These are phyloP conservation scores for Neurospora discreta DNA, from an alignment of 495 filamentous ascomycete species.

Conservation along the genomic window DNA sequence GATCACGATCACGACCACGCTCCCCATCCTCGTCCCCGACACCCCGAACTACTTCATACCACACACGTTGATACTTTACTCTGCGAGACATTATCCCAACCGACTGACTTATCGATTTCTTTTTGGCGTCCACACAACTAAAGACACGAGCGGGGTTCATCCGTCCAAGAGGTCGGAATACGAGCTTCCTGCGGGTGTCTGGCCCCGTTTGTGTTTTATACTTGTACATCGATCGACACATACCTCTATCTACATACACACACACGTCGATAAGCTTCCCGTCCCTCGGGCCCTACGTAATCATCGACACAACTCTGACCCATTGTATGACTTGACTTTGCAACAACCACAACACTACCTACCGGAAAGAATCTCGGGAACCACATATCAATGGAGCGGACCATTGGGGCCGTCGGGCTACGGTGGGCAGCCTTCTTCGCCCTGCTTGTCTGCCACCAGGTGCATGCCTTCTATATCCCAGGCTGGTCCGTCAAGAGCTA, in stretches of 20 bases:
- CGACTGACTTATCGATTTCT: not conserved
- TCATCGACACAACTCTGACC: not conserved
- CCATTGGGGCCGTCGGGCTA: slow-evolving; percentile 13
- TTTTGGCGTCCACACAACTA: not conserved
- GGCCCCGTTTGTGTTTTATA: not conserved
- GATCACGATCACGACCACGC: not conserved
- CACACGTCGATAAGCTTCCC: not conserved
- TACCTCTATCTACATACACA: too few species aligned
- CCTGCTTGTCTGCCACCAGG: slow-evolving; percentile 19
- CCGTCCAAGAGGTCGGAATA: not conserved
- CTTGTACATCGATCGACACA: not conserved
- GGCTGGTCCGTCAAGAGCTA: slow-evolving; percentile 76
- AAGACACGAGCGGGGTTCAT: not conserved
- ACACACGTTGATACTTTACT: not conserved
- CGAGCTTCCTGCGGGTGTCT: not conserved
- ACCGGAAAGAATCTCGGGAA: not conserved
- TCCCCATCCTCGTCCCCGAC: not conserved
- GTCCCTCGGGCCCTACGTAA: not conserved
- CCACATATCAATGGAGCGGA: slow-evolving; percentile 15
- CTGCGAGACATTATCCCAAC: not conserved
- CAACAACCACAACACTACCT: slow-evolving; percentile 9
- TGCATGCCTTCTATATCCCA: slow-evolving; percentile 71
- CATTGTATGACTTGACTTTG: not conserved
- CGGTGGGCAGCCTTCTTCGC: slow-evolving; percentile 15
- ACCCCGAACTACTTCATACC: not conserved